Base-by-base conservation (phyloP, 495 filamentous ascomycete genomes). In the Aspergillus panamensis region DNA sequence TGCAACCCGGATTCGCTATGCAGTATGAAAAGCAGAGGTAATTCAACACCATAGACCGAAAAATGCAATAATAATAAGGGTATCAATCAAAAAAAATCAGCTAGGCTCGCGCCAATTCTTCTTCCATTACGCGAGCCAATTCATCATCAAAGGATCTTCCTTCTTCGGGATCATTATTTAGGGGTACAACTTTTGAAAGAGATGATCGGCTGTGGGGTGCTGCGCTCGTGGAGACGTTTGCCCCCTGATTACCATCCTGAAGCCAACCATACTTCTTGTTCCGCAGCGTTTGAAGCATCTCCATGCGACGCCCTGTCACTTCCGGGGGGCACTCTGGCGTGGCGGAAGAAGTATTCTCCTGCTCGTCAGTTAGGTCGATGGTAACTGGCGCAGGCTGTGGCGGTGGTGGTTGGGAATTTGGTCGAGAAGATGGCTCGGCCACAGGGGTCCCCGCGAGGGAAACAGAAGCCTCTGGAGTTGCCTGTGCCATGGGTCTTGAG, bases 261-360 rank as follows among this genome's bases (percentile, higher is more conserved):
- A 69, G 67, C 67, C 67, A 70, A 42, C 12, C 44, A 48, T 70
- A 70, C 48, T 58, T 62, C 37, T 70, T 70, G 19, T 57, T 63
- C 31, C 63, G 65, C 5, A 67, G 21, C 6, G 64, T 58, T 37
- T 62, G 55, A 12, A 67, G 56, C 54, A 60, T 51, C 21, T 55
- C 55, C 42, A 50, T 31, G 10, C 53, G 47, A 13, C 40, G 51
- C 19, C 51, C 58, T 19, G 42, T 13, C 17, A 53, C 53, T 9
- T 51, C 48, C 14, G 60, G 39, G 6, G 60, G 21, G 39, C 35
- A 45, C 20, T 31, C 21, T 33, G 57, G 35, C 30, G 32, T n/a
- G 0, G 57, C 13, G n/a, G 45, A 21, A n/a, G 45, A 21, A 10
- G 52, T 17, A 20, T 63, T 52, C 13, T 48, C 43, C 4, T 31